Evolutionary conservation across 768 basidiomycete species (phyloP).

Genomic region (Dacryopinax primogenitus): DNA sequence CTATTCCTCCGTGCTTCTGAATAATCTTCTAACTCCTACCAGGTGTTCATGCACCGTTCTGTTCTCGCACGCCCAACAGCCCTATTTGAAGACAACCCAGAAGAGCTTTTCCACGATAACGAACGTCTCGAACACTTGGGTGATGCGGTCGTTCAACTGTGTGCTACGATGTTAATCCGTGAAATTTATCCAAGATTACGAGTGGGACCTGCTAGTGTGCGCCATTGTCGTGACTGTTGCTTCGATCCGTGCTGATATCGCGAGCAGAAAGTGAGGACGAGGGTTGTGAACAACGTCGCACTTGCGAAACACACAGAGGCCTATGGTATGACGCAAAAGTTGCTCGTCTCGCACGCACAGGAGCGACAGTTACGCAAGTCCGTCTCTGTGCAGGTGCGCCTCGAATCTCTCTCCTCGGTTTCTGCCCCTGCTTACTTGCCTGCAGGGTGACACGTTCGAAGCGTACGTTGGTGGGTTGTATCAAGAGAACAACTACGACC

Average conservation of each 20-base stretch:
- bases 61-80: not conserved
- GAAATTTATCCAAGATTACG: not conserved
- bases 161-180: not conserved
- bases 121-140: constrained; percentile 1
- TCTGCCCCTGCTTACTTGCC: not conserved
- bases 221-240: not conserved
- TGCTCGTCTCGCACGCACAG: not conserved
- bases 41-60: constrained; percentile 4
- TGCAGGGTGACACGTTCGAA: not conserved
- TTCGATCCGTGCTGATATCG: not conserved
- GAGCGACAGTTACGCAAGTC: not conserved
- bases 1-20: not conserved
- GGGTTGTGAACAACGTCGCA: not conserved
- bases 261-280: not conserved
- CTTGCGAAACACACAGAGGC: not conserved
- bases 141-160: not conserved
- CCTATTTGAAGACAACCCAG: not conserved
- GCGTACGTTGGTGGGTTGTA: not conserved
- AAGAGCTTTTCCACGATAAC: not conserved
- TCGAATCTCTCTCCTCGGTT: not conserved
- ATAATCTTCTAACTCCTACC: not conserved
- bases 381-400: not conserved
- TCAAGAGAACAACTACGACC: not conserved
- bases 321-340: not conserved
- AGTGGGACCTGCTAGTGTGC: not conserved